Evolutionary conservation across 305 asterid genomes (phyloP), one percentile per base, ranked within the genome.

Genomic region (Solanum aculeatissimum): DNA sequence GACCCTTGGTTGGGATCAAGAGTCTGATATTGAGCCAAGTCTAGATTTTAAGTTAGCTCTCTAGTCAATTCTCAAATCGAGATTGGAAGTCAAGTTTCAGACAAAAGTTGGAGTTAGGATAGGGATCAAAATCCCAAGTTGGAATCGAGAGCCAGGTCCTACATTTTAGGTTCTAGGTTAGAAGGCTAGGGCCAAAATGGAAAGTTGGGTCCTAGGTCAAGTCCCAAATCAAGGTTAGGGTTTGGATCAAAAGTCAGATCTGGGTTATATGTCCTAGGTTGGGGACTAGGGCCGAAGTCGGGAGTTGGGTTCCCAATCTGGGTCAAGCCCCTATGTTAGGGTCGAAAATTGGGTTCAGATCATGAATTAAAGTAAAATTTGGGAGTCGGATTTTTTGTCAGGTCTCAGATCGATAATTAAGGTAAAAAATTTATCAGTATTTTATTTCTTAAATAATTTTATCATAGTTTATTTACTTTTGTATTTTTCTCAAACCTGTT

Each of bases 31-130:
- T 6, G 10, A 9, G 3, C 10, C 10, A 9, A 3, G 3, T n/a
- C 0, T 57, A 1, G 6, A 0, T n/a, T n/a, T 0, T 57, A 2
- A 2, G 27, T 19, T 0, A 6, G 0, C 27, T 57, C 66, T 1
- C 1, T 0, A 21, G 32, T 4, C 1, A 58, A 7, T 1, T 21
- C 3, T 58, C 29, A 21, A 58, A 58, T 4, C 9, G 12, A 29
- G 32, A 7, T 21, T 0, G 12, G 0, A 1, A 10, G 32, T 10
- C 0, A 7, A 3, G 15, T 21, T n/a, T 58, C 15, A 4, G 0
- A 13, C 11, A 14, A 10, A 0, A 0, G 0, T 9, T 21, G 11
- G 3, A 23, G 29, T 4, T 6, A 25, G 15, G 69, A 1, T 25
- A 12, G 11, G 4, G 19, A 62, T 6, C 0, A 2, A 25, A 25